These are phyloP conservation scores for Mitragyna speciosa DNA, from an alignment of 257 asterid species.

Conservation along the genomic window DNA sequence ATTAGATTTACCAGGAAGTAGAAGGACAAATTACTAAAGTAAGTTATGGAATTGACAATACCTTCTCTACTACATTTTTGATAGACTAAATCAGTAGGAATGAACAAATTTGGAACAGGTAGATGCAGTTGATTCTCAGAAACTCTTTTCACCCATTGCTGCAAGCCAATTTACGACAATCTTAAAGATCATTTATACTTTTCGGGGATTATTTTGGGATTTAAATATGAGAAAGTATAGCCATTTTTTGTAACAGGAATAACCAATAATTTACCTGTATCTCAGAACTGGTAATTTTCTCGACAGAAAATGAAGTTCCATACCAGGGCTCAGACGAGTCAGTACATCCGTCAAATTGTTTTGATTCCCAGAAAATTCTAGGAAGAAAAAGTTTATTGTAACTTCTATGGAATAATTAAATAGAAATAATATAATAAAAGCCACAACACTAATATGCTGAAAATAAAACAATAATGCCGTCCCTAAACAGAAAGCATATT, in stretches of 20 bases:
- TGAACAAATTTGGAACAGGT: slow-evolving; percentile 71
- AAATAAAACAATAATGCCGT: too few species aligned
- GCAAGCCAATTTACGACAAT: slow-evolving; percentile 18
- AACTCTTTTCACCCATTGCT: slow-evolving; percentile 72
- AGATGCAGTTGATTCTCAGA: slow-evolving; percentile 64
- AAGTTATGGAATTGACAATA: slow-evolving; percentile 30
- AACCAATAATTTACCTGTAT: slow-evolving; percentile 56
- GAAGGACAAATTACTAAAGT: slow-evolving; percentile 26
- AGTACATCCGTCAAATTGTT: slow-evolving; percentile 71
- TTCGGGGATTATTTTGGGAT: neutral
- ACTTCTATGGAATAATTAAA: too few species aligned
- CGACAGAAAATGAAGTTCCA: slow-evolving; percentile 74
- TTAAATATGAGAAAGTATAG: neutral
- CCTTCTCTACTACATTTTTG: slow-evolving; percentile 56
- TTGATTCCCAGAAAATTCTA: slow-evolving; percentile 95
- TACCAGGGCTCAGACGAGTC: slow-evolving; percentile 78
- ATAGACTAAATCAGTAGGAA: slow-evolving; percentile 86
- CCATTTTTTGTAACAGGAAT: slow-evolving; percentile 10
- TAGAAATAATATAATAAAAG: too few species aligned
- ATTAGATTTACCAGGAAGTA: too few species aligned
- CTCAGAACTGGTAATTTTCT: slow-evolving; percentile 50
- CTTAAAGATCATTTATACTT: neutral
- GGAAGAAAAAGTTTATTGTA: too few species aligned
- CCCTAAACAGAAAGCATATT: neutral
- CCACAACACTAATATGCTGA: neutral